Base-by-base conservation (phyloP, 345 rosid genomes). In the Gossypium australe region DNA sequence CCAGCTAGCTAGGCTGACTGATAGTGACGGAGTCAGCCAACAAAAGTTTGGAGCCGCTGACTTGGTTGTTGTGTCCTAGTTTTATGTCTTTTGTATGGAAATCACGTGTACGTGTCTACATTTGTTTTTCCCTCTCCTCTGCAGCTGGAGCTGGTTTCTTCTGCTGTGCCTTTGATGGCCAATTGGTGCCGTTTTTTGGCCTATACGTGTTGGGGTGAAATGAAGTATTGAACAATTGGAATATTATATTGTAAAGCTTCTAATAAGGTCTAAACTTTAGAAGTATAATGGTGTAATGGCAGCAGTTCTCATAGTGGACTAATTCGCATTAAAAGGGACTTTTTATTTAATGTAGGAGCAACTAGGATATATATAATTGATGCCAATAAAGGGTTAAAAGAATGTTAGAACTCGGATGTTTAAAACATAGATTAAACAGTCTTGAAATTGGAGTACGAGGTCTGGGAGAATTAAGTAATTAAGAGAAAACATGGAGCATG, bases 91-190 rank as follows among this genome's bases (percentile, higher is more conserved):
- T 16, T 11, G 41, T 38, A 7, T 24, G 38, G 70, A 20, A 18
- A 76, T 62, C 75, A 77, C 75, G 43, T 77, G 65, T 25, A 43
- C 71, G n/a, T 71, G 66, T 8, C 34, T 14, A 7, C 57, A 29
- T 24, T 43, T 38, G 47, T 38, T 73, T 44, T 58, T 34, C 41
- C 9, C 7, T 22, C 11, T 38, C 29, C 69, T 51, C n/a, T 41
- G 67, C 25, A 38, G 52, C 17, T 45, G 20, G 14, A 58, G 29
- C 34, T 57, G 8, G 0, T 57, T 11, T 5, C 20, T 22, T 44
- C 17, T 45, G 25, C 34, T 20, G 4, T 3, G 34, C 16, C 53
- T 18, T 9, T 10, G 7, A 3, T 29, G 67, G 20, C 16, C 49
- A 11, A 17, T 34, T 63, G 22, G 12, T 38, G 7, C 47, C 7